These are phyloP conservation scores for Carpinus viminea DNA, from an alignment of 306 rosid genomes.

Conservation along the genomic window DNA sequence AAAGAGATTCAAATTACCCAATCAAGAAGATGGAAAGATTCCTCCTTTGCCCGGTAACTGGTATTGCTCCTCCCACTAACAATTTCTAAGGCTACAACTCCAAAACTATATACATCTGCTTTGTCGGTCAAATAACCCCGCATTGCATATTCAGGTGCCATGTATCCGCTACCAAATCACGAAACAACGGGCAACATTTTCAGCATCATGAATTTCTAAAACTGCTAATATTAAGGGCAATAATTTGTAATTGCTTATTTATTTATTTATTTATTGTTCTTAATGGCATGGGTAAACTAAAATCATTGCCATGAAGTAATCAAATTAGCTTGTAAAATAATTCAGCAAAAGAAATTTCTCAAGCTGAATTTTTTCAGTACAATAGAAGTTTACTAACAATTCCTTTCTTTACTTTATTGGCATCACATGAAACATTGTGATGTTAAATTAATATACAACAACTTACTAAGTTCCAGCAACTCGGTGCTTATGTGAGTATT, in stretches of 20 bases:
- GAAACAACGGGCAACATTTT: background rate
- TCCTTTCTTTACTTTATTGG: too few relatives aligned
- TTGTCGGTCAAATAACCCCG: slow-evolving; percentile 34
- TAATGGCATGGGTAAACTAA: too few relatives aligned
- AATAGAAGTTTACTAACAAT: too few relatives aligned
- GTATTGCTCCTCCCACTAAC: slow-evolving; percentile 29
- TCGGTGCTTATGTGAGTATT: slow-evolving; percentile 42
- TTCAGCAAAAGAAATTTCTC: too few relatives aligned
- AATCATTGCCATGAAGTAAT: too few relatives aligned
- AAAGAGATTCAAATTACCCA: slow-evolving; percentile 28
- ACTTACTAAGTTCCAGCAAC: slow-evolving; percentile 40
- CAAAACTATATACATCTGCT: slow-evolving; percentile 38
- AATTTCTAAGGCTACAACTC: slow-evolving; percentile 31
- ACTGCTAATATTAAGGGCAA: background rate
- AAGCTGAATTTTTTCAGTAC: too few relatives aligned
- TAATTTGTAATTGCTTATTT: background rate
- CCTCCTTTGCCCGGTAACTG: slow-evolving; percentile 2
- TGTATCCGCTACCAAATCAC: slow-evolving; percentile 28
- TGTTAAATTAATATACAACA: background rate
- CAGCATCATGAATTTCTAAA: background rate
- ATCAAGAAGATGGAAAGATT: slow-evolving; percentile 29
- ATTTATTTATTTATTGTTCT: too few relatives aligned
- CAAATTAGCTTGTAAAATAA: too few relatives aligned
- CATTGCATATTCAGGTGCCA: slow-evolving; percentile 39
- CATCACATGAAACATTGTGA: too few relatives aligned